Evolutionary conservation across 768 basidiomycete genomes (phyloP).

Genomic region (Gyrodon lividus): DNA sequence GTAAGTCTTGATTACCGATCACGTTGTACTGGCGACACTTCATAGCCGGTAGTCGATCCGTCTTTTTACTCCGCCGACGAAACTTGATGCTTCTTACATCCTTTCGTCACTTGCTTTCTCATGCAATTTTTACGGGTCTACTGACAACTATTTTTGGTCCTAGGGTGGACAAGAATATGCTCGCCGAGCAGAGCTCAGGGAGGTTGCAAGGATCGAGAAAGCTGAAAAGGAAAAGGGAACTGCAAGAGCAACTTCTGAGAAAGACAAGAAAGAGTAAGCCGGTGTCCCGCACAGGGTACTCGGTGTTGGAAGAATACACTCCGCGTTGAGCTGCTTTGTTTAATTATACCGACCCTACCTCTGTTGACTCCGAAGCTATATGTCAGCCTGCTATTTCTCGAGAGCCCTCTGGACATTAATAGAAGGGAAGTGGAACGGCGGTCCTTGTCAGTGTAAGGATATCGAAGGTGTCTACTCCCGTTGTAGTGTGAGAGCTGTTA

Average conservation of each 20-base stretch:
- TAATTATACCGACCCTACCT: not conserved
- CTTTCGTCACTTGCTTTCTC: slow-evolving; percentile 1
- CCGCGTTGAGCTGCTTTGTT: slow-evolving; percentile 2
- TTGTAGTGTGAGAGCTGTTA: slow-evolving; percentile 2
- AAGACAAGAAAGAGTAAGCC: slow-evolving; percentile 31
- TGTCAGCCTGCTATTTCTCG: not conserved
- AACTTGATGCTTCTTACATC: slow-evolving; percentile 7
- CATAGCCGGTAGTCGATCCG: slow-evolving; percentile 13
- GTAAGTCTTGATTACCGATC: slow-evolving; percentile 40
- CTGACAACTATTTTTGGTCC: slow-evolving; percentile 14
- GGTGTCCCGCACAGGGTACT: slow-evolving; percentile 1
- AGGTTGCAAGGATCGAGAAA: slow-evolving; percentile 39
- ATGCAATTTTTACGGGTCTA: slow-evolving; percentile 4
- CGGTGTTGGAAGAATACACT: slow-evolving; percentile 1
- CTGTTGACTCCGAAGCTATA: not conserved
- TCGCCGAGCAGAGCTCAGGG: slow-evolving; percentile 52
- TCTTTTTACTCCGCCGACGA: not conserved
- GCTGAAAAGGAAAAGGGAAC: slow-evolving; percentile 31
- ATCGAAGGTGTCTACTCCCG: no score
- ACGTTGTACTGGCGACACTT: slow-evolving; percentile 6
- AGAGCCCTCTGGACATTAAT: slow-evolving; percentile 2
- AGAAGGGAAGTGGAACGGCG: not conserved
- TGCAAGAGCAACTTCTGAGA: slow-evolving; percentile 15
- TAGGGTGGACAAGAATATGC: slow-evolving; percentile 89
- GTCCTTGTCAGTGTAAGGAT: not conserved